Evolutionary conservation across 1,139 yeast species (phyloP).

Genomic region (Pichia norvegensis): DNA sequence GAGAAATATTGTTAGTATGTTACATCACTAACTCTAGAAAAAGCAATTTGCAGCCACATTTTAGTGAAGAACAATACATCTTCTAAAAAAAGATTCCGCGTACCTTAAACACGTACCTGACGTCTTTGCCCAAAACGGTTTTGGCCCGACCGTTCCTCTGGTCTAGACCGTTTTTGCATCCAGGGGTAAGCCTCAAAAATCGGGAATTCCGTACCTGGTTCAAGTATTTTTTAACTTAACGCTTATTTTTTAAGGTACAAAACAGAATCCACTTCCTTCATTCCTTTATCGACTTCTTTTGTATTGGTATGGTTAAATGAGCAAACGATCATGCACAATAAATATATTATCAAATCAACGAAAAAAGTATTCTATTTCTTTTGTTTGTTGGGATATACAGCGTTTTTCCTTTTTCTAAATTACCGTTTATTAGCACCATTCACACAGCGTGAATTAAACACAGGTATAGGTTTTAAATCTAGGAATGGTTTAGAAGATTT

Average conservation of each 20-base stretch:
- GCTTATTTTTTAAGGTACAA: too few species aligned
- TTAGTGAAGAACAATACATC: background rate
- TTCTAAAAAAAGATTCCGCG: background rate
- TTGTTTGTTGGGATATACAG: background rate
- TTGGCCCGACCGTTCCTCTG: background rate
- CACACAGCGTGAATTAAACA: too few species aligned
- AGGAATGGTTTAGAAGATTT: background rate
- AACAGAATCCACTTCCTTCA: too few species aligned
- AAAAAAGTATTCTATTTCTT: too few species aligned
- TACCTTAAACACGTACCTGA: background rate
- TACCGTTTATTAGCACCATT: background rate
- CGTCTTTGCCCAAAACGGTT: background rate
- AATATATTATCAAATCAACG: background rate
- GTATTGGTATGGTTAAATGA: too few species aligned
- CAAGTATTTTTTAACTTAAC: too few species aligned
- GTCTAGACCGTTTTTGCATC: background rate
- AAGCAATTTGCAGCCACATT: too few species aligned
- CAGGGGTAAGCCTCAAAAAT: background rate
- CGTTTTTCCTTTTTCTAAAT: background rate
- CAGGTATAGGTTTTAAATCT: background rate
- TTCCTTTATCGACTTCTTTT: too few species aligned
- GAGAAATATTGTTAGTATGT: too few species aligned
- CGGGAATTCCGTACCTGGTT: background rate
- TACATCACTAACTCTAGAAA: too few species aligned
- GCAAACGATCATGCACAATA: background rate